A percentile compares a stretch with the other conserved stretches of the same genome.
These are phyloP conservation scores for Lasiosphaeris hirsuta DNA, from an alignment of 495 filamentous ascomycete species.

Conservation along the genomic window DNA sequence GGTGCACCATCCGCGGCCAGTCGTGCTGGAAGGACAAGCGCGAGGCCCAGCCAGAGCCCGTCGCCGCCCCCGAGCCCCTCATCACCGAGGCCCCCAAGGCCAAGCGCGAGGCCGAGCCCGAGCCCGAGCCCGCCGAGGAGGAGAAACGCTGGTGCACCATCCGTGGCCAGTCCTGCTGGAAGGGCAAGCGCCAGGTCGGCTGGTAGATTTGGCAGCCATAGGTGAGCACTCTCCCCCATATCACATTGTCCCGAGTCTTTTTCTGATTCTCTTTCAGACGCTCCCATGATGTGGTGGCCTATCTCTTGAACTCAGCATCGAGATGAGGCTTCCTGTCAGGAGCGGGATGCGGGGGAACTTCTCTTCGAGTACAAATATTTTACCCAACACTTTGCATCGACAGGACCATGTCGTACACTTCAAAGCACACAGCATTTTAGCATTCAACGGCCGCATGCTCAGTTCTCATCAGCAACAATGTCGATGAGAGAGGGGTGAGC, in stretches of 20 bases:
- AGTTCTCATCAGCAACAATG: too few relatives aligned
- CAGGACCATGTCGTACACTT: too few relatives aligned
- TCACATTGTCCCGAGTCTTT: slow-evolving; percentile 12
- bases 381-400: too few relatives aligned
- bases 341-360: too few relatives aligned
- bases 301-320: too few relatives aligned
- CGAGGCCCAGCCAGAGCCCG: slow-evolving; percentile 26
- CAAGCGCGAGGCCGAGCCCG: slow-evolving; percentile 27
- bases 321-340: too few relatives aligned
- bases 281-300: too few relatives aligned
- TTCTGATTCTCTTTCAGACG: too few relatives aligned
- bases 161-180: slow-evolving; percentile 36
- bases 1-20: slow-evolving; percentile 31
- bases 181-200: slow-evolving; percentile 30
- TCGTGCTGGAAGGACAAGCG: slow-evolving; percentile 39
- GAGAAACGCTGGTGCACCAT: slow-evolving; percentile 17
- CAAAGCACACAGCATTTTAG: too few relatives aligned
- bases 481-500: too few relatives aligned
- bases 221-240: slow-evolving; percentile 8
- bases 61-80: neutral
- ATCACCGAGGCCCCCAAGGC: slow-evolving; percentile 23
- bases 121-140: neutral
- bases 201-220: slow-evolving; percentile 21
- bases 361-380: too few relatives aligned
- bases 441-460: too few relatives aligned